Evolutionary conservation across 2,329 filamentous ascomycete species (phyloP).

Genomic region (Pseudocercospora eumusae): DNA sequence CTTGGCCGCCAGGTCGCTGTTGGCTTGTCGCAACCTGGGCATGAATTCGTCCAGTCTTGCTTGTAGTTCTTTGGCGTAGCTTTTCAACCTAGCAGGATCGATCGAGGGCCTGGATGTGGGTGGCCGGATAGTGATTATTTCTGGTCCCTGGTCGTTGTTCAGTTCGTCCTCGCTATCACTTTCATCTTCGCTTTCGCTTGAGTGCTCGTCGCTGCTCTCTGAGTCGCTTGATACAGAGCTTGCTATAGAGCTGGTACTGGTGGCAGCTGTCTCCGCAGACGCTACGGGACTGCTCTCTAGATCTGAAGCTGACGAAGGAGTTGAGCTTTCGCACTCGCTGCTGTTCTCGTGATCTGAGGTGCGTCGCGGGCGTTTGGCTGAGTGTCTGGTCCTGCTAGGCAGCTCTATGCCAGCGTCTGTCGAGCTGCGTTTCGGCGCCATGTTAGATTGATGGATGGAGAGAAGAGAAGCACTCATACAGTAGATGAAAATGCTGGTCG

Average conservation of each 20-base stretch:
- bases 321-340: slow-evolving; percentile 3
- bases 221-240: background rate
- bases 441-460: background rate
- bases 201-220: slow-evolving; percentile 1
- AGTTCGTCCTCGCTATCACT: slow-evolving; percentile 23
- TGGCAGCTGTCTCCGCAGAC: slow-evolving; percentile 7
- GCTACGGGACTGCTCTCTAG: slow-evolving; percentile 7
- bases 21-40: slow-evolving; percentile 38
- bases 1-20: slow-evolving; percentile 31
- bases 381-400: background rate
- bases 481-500: background rate
- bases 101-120: slow-evolving; percentile 26
- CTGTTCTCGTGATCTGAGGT: background rate
- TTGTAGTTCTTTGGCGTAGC: slow-evolving; percentile 30
- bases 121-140: slow-evolving; percentile 21
- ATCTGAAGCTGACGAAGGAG: background rate
- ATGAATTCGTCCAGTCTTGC: slow-evolving; percentile 36
- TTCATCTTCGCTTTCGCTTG: slow-evolving; percentile 16
- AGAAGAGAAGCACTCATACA: background rate
- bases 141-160: background rate
- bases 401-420: slow-evolving; percentile 1
- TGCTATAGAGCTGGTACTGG: slow-evolving; percentile 8
- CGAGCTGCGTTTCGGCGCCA: slow-evolving; percentile 14
- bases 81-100: slow-evolving; percentile 16
- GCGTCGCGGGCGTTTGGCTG: slow-evolving; percentile 1